phyloP scores from a whole-genome alignment of 83 land plant species.

The Thuja plicata region DNA sequence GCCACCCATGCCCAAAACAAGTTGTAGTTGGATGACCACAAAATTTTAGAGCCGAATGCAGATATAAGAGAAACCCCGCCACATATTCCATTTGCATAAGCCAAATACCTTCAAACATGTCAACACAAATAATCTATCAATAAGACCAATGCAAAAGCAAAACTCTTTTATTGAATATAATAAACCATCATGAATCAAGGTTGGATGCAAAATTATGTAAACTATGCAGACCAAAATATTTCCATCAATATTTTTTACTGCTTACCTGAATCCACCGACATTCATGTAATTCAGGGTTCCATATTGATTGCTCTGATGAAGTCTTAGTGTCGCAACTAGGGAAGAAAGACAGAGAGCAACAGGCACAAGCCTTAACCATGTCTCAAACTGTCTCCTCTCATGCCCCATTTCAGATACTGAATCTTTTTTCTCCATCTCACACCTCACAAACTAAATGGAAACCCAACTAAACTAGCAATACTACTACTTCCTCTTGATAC shows the following conservation, averaged over 20 bases:
- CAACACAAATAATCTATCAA: no score
- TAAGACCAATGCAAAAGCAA: neutral
- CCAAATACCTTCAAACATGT: neutral
- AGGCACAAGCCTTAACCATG: constrained; percentile 44
- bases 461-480: neutral
- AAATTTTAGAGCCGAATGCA: no score
- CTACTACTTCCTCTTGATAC: no score
- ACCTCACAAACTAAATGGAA: neutral
- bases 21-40: neutral
- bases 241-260: neutral
- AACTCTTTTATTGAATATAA: no score
- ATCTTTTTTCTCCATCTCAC: constrained; percentile 5
- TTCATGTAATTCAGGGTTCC: constrained; percentile 51
- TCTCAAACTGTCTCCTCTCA: constrained; percentile 18
- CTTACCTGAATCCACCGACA: constrained; percentile 47
- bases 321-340: constrained; percentile 44
- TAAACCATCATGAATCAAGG: no score
- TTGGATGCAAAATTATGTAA: neutral
- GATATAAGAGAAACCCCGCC: no score
- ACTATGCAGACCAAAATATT: neutral
- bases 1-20: neutral
- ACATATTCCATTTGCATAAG: constrained; percentile 20
- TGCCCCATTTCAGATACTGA: constrained; percentile 20
- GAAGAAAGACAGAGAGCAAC: constrained; percentile 51
- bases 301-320: constrained; percentile 41